These are phyloP conservation scores for Mrakia frigida DNA, from an alignment of 768 basidiomycete genomes.

Conservation along the genomic window DNA sequence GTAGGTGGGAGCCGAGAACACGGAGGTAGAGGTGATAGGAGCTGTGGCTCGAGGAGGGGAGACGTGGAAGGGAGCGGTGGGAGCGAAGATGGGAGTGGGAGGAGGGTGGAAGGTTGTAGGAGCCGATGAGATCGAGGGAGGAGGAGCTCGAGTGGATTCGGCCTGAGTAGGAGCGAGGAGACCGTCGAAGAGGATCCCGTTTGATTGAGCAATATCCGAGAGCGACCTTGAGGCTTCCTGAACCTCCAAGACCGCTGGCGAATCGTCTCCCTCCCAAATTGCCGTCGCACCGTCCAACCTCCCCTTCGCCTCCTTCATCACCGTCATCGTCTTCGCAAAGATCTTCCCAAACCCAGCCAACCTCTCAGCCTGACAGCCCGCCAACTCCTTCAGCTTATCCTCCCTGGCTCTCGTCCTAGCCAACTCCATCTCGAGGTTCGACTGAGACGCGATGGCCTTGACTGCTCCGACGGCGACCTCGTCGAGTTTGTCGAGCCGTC, in stretches of 20 bases:
- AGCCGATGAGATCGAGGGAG: background rate
- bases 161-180: constrained; percentile 10
- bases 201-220: background rate
- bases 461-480: constrained; percentile 64
- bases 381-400: constrained; percentile 58
- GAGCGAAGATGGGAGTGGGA: background rate
- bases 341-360: constrained; percentile 71
- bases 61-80: background rate
- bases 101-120: background rate
- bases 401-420: constrained; percentile 62
- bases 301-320: constrained; percentile 57
- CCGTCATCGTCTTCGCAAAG: constrained; percentile 69
- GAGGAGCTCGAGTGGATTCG: constrained; percentile 12
- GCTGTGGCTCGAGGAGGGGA: background rate
- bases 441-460: constrained; percentile 61
- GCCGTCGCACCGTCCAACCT: constrained; percentile 6
- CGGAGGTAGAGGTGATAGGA: background rate
- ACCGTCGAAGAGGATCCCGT: constrained; percentile 1
- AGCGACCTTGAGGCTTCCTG: constrained; percentile 1
- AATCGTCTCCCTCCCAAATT: background rate
- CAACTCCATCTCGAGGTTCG: constrained; percentile 66
- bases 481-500: constrained; percentile 72
- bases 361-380: constrained; percentile 61
- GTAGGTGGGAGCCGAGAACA: background rate
- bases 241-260: constrained; percentile 5